Evolutionary conservation across 2,329 filamentous ascomycete genomes (phyloP), one percentile per base, ranked within the genome.

Genomic region (Acarospora socialis): DNA sequence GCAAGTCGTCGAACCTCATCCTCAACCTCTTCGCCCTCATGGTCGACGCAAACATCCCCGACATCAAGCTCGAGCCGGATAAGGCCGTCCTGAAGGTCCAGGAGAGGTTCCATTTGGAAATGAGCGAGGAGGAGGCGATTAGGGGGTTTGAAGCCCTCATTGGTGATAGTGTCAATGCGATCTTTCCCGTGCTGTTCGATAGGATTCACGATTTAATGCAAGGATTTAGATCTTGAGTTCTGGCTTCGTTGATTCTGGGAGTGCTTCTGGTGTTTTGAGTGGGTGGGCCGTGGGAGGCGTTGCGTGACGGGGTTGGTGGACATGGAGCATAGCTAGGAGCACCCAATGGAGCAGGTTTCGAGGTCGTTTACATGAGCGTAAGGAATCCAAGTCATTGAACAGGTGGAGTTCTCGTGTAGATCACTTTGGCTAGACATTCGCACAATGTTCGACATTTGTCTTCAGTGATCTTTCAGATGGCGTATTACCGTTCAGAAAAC

Each of bases 41-140:
- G 90, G 80, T 92, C 10, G 84, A 95, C 53, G 87, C 90, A 22
- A 93, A 93, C 49, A 93, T 98, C 37, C 90, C 86, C 0, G 92
- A 95, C 46, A 92, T 98, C 48, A 77, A 80, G 36, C 68, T 92
- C 14, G 84, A 93, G 58, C 81, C 83, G 7, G 86, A 94, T 56
- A 92, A 92, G 59, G 86, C 83, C 7, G 87, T 95, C 10, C 63
- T 86, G 46, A 98, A 95, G 59, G 87, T 98, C 4, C 78, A 90
- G 52, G 90, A 98, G 59, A 65, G 90, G 21, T 93, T 98, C 54
- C 84, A 92, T 57, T 56, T 98, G 30, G 87, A 93, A 50, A 70
- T 92, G 51, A 80, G 68, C 28, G 90, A 98, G 54, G 86, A 93
- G 50, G 87, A 95, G 49, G 87, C 90, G 1, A 80, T 93, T 37